A percentile compares a stretch with the other conserved stretches of the same genome.
These are phyloP conservation scores for Leccinum disarticulatum DNA, from an alignment of 768 basidiomycete genomes.

Conservation along the genomic window DNA sequence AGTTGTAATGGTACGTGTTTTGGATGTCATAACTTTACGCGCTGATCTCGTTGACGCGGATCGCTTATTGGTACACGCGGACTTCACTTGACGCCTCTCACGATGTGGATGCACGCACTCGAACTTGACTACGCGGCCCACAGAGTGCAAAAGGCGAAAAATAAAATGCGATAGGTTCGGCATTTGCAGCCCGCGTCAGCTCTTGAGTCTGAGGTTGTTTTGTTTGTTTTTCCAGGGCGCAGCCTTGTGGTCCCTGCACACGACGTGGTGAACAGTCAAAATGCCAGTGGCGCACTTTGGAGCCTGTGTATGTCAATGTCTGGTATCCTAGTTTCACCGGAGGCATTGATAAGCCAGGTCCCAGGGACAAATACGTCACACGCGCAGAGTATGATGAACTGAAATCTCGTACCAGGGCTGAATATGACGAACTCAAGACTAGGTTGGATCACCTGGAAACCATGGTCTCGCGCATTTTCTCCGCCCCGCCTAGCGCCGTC, in stretches of 20 bases:
- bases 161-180: constrained; percentile 84
- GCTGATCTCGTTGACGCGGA: constrained; percentile 20
- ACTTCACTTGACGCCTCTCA: constrained; percentile 5
- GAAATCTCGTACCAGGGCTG: constrained; percentile 45
- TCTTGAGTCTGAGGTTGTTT: constrained; percentile 25
- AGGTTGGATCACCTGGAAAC: constrained; percentile 63
- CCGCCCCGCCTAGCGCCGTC: constrained; percentile 28
- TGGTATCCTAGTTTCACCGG: background rate
- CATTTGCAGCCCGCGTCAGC: constrained; percentile 8
- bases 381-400: constrained; percentile 77
- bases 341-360: constrained; percentile 14
- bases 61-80: background rate
- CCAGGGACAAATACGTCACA: constrained; percentile 79
- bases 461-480: constrained; percentile 44
- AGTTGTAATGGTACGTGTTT: constrained; percentile 74
- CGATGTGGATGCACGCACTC: background rate
- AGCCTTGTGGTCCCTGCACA: constrained; percentile 80
- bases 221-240: constrained; percentile 46
- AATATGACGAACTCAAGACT: constrained; percentile 57
- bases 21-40: constrained; percentile 15
- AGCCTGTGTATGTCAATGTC: constrained; percentile 63
- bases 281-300: constrained; percentile 82
- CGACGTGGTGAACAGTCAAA: constrained; percentile 77
- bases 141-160: constrained; percentile 85
- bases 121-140: constrained; percentile 10